phyloP scores from a whole-genome alignment of 1,139 yeast species.

The Geotrichum carabidarum region DNA sequence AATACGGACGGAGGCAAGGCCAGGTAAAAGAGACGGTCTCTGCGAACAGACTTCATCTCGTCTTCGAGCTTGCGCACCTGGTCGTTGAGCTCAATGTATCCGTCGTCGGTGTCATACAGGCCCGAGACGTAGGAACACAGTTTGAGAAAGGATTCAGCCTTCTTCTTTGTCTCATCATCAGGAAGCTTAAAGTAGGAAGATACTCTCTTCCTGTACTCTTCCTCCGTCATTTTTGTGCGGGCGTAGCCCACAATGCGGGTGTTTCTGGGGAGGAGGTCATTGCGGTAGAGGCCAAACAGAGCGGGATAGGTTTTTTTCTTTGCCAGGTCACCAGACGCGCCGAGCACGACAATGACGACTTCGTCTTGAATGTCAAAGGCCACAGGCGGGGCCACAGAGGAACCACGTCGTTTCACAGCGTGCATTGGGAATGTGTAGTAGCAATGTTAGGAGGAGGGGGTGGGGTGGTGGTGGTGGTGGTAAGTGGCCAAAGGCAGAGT shows the following conservation, averaged over 20 bases:
- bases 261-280: slow-evolving; percentile 70
- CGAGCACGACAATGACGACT: slow-evolving; percentile 55
- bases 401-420: slow-evolving; percentile 10
- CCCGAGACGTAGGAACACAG: slow-evolving; percentile 69
- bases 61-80: slow-evolving; percentile 58
- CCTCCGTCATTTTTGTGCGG: slow-evolving; percentile 64
- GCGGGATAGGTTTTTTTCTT: slow-evolving; percentile 72
- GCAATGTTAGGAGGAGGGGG: too few species aligned
- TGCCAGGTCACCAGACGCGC: slow-evolving; percentile 96
- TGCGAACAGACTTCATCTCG: slow-evolving; percentile 38
- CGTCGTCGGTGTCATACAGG: slow-evolving; percentile 73
- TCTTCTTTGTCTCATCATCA: slow-evolving; percentile 41
- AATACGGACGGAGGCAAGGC: slow-evolving; percentile 95
- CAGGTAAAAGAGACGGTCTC: slow-evolving; percentile 71
- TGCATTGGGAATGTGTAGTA: background rate
- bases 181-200: slow-evolving; percentile 60
- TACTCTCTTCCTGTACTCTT: slow-evolving; percentile 64
- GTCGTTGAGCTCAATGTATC: slow-evolving; percentile 54
- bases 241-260: slow-evolving; percentile 88
- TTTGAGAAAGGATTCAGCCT: slow-evolving; percentile 59
- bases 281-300: slow-evolving; percentile 44
- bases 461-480: too few species aligned
- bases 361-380: slow-evolving; percentile 14
- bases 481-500: background rate
- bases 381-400: slow-evolving; percentile 5